Percentiles rank a stretch among this genome's conserved stretches.
phyloP scores from a whole-genome alignment of 1,284 basidiomycete genomes.

The Pseudozyma pruni region DNA sequence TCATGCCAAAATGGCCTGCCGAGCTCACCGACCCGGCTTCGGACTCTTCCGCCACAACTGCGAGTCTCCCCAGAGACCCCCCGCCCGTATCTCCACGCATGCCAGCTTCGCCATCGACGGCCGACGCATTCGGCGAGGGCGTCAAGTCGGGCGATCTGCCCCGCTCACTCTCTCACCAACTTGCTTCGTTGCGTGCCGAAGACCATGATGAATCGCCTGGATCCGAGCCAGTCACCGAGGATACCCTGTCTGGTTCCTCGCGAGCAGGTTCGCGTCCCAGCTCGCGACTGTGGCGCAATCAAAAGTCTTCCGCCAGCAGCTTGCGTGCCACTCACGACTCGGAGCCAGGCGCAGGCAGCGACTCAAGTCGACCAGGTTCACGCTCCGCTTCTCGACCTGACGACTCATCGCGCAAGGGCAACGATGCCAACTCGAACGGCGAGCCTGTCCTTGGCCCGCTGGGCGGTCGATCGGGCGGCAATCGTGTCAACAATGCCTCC shows the following conservation, averaged over 20 bases:
- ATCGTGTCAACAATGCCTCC: conserved; percentile 11
- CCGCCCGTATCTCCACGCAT: neutral
- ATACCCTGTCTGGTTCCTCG: conserved; percentile 31
- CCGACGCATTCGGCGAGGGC: too few relatives aligned
- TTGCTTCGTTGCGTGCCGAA: conserved; percentile 8
- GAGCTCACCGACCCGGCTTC: conserved; percentile 13
- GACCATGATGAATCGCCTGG: conserved; percentile 28
- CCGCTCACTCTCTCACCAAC: conserved; percentile 25
- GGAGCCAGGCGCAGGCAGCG: conserved; percentile 20
- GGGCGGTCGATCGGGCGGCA: conserved; percentile 30
- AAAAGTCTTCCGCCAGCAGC: conserved; percentile 29
- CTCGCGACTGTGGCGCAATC: conserved; percentile 33
- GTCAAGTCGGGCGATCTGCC: conserved; percentile 8
- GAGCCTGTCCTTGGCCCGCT: conserved; percentile 23
- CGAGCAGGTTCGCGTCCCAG: conserved; percentile 29
- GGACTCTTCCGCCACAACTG: conserved; percentile 10
- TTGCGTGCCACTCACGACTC: conserved; percentile 15
- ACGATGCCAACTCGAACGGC: conserved; percentile 22
- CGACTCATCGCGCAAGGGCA: conserved; percentile 6
- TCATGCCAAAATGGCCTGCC: conserved; percentile 43
- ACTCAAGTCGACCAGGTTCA: conserved; percentile 30
- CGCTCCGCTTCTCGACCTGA: conserved; percentile 22
- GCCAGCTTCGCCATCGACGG: conserved; percentile 16
- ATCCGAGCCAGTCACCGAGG: conserved; percentile 26
- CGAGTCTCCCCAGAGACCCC: neutral